A percentile compares a stretch with the other conserved stretches of the same genome.
Evolutionary conservation across 495 filamentous ascomycete genomes (phyloP).

Genomic region (Cryomyces minteri): DNA sequence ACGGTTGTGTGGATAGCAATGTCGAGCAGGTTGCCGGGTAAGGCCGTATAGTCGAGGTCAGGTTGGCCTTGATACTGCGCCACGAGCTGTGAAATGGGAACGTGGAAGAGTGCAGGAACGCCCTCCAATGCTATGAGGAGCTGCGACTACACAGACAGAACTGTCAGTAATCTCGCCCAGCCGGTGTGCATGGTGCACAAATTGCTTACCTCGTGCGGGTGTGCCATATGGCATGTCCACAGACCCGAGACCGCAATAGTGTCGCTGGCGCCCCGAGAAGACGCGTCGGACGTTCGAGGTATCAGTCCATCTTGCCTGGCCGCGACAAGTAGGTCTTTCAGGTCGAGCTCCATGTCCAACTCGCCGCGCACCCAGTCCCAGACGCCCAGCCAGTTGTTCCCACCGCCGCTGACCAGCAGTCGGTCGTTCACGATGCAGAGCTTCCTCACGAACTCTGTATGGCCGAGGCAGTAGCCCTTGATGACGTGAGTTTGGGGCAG

Average conservation of each 20-base stretch:
- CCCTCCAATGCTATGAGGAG: slow-evolving; percentile 16
- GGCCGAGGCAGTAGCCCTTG: slow-evolving; percentile 74
- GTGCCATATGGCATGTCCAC: background rate
- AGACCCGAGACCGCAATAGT: background rate
- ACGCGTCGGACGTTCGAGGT: background rate
- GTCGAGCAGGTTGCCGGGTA: slow-evolving; percentile 14
- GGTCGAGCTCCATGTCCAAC: slow-evolving; percentile 27
- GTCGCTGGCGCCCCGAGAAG: slow-evolving; percentile 1
- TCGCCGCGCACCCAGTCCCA: slow-evolving; percentile 69
- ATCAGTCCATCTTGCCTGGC: background rate
- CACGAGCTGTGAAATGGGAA: background rate
- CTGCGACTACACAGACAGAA: slow-evolving; percentile 1
- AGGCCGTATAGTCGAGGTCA: background rate
- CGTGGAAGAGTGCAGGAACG: slow-evolving; percentile 12
- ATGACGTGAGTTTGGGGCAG: slow-evolving; percentile 74
- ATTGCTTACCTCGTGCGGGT: background rate
- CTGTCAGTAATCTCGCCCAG: background rate
- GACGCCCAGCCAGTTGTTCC: slow-evolving; percentile 54
- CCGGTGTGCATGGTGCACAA: background rate
- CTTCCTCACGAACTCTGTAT: slow-evolving; percentile 61
- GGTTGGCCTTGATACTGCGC: background rate
- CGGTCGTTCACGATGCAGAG: slow-evolving; percentile 44
- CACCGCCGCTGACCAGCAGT: slow-evolving; percentile 68
- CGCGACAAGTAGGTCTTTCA: slow-evolving; percentile 12
- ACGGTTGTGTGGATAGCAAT: slow-evolving; percentile 5